Base-by-base conservation (phyloP, 768 basidiomycete species). In the Collybiopsis luxurians region DNA sequence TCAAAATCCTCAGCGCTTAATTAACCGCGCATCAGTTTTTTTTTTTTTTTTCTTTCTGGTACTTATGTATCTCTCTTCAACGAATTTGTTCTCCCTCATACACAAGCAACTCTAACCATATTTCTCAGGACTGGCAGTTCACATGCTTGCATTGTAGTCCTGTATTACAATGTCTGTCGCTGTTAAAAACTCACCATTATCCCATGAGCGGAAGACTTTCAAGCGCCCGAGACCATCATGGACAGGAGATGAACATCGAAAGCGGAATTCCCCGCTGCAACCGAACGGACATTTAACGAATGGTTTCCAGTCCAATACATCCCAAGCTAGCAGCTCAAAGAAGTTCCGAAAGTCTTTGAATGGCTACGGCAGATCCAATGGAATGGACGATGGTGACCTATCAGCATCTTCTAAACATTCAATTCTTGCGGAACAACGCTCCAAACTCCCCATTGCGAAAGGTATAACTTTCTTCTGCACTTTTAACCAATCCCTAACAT, bases 401-500 rank as follows among this genome's bases (percentile, higher is more conserved):
- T 2, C 60, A 2, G 57, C 58, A 13, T 27, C 40, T 44, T 51
- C 44, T 63, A 55, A 74, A 62, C 59, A 48, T 48, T 27, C 34
- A n/a, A 46, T 68, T 23, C 69, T 90, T 3, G 82, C 86, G 64
- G 82, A 86, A 64, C 87, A 90, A 60, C 78, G 88, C 21, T 75
- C 74, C 60, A 79, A 84, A 46, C 82, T 95, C 51, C 92, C 93
- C 7, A 93, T 95, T 62, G 87, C 86, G 27, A 79, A 79, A 71
- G 92, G 91, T 90, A 36, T 52, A 78, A 71, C 30, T 27, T 6
- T 53, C 4, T 27, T 15, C 42, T 38, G 5, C 31, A n/a, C 40
- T 28, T 2, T 17, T 51, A n/a, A 21, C n/a, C n/a, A 23, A n/a
- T 50, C 43, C 60, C 15, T 24, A n/a, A 52, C 47, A n/a, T 49